Evolutionary conservation across 1,284 basidiomycete species (phyloP).

Genomic region (Flammula alnicola): DNA sequence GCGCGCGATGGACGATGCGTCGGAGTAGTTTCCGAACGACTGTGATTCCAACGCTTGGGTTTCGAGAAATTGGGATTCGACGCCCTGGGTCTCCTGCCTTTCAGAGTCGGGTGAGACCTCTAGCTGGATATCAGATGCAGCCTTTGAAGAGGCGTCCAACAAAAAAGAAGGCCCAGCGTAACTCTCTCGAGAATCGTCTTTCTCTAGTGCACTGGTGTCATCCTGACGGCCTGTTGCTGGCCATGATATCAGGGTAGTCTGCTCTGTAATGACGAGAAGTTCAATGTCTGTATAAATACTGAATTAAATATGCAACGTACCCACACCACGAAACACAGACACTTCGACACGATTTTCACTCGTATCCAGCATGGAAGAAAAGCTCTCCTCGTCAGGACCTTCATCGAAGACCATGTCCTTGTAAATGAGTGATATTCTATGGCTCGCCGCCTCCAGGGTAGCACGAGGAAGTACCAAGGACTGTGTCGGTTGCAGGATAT

Average conservation of each 20-base stretch:
- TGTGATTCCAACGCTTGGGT: constrained; percentile 39
- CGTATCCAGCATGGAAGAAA: background rate
- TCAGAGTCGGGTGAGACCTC: constrained; percentile 1
- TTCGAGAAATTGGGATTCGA: constrained; percentile 21
- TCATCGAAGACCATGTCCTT: constrained; percentile 67
- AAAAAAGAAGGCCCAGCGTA: constrained; percentile 30
- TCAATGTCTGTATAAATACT: background rate
- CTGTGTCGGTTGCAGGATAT: constrained; percentile 15
- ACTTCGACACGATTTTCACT: constrained; percentile 15
- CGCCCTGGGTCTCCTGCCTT: constrained; percentile 9
- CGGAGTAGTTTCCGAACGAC: constrained; percentile 55
- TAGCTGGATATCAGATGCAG: constrained; percentile 1
- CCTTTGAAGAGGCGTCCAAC: constrained; percentile 20
- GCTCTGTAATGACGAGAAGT: constrained; percentile 34
- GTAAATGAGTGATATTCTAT: constrained; percentile 67
- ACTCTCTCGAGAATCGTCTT: constrained; percentile 25
- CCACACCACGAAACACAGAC: constrained; percentile 23
- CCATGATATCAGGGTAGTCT: constrained; percentile 59
- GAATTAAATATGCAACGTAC: constrained; percentile 7
- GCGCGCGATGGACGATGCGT: constrained; percentile 65
- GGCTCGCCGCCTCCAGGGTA: constrained; percentile 63
- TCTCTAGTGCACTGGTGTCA: constrained; percentile 9
- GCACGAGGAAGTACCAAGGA: constrained; percentile 46
- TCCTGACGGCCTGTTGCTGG: constrained; percentile 53
- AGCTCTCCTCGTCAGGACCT: constrained; percentile 32